A percentile compares a stretch with the other conserved stretches of the same genome.
Evolutionary conservation across 345 rosid genomes (phyloP).

Genomic region (Syzygium jambos): DNA sequence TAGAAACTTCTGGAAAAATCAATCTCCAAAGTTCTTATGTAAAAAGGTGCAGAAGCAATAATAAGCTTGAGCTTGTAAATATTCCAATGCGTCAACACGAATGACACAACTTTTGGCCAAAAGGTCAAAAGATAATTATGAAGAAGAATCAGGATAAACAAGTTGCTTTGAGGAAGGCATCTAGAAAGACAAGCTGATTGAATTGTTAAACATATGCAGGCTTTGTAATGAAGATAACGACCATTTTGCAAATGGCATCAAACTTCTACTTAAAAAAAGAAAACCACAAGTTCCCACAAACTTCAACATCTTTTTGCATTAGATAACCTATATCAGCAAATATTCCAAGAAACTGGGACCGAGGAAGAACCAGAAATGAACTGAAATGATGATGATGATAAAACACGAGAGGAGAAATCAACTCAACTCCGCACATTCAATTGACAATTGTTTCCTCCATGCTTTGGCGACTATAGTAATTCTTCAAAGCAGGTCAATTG

Average conservation of each 20-base stretch:
- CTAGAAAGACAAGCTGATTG: not conserved
- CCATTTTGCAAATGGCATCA: not conserved
- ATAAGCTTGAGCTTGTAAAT: not conserved
- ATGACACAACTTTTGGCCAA: not conserved
- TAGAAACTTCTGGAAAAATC: not conserved
- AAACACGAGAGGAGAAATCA: not conserved
- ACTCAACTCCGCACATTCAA: not conserved
- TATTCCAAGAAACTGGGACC: not conserved
- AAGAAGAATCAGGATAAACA: not conserved
- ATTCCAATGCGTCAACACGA: not conserved
- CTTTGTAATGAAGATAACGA: not conserved
- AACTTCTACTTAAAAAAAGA: too few species aligned
- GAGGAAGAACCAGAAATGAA: not conserved
- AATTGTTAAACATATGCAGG: not conserved
- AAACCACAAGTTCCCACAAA: not conserved
- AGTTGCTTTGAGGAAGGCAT: not conserved
- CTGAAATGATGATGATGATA: not conserved
- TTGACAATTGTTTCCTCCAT: not conserved
- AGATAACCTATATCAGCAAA: not conserved
- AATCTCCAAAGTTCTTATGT: not conserved
- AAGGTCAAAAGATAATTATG: not conserved
- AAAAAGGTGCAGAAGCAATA: not conserved
- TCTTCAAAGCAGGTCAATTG: not conserved
- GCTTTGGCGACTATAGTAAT: not conserved
- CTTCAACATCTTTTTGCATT: not conserved